phyloP scores from a whole-genome alignment of 345 rosid species.

The Populus deltoides region DNA sequence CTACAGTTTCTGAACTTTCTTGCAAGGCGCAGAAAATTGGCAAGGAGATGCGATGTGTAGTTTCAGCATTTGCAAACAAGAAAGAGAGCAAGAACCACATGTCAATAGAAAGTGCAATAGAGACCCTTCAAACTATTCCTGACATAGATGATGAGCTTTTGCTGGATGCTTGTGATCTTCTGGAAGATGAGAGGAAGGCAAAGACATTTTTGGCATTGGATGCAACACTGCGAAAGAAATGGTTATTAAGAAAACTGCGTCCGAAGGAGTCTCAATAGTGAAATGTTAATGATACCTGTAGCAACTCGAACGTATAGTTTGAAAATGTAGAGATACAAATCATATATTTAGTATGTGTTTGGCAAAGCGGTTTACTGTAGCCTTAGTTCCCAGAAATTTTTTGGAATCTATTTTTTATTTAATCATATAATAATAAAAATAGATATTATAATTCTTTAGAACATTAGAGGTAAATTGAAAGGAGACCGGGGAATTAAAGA shows the following conservation, averaged over 20 bases:
- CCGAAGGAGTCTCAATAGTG: slow-evolving; percentile 9
- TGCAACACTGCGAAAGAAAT: slow-evolving; percentile 53
- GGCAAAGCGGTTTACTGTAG: no score
- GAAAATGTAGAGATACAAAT: no score
- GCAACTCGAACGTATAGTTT: no score
- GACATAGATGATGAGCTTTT: slow-evolving; percentile 69
- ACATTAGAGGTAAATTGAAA: no score
- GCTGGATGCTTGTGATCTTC: slow-evolving; percentile 77
- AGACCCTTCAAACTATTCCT: slow-evolving; percentile 63
- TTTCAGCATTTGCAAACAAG: slow-evolving; percentile 4
- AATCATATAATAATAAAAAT: no score
- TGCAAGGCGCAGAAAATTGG: slow-evolving; percentile 44
- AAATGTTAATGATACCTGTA: no score
- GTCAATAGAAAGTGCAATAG: slow-evolving; percentile 43
- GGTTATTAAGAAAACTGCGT: slow-evolving; percentile 77
- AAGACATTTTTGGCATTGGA: slow-evolving; percentile 76
- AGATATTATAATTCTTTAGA: no score
- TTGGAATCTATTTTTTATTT: no score
- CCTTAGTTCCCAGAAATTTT: no score
- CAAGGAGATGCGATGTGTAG: slow-evolving; percentile 33
- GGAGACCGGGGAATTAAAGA: no score
- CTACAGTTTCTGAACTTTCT: slow-evolving; percentile 10
- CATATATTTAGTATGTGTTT: no score
- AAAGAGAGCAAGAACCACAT: slow-evolving; percentile 22
- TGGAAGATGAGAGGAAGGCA: slow-evolving; percentile 79